phyloP scores from a whole-genome alignment of 108 stramenopile species.

The Bacterosira constricta region DNA sequence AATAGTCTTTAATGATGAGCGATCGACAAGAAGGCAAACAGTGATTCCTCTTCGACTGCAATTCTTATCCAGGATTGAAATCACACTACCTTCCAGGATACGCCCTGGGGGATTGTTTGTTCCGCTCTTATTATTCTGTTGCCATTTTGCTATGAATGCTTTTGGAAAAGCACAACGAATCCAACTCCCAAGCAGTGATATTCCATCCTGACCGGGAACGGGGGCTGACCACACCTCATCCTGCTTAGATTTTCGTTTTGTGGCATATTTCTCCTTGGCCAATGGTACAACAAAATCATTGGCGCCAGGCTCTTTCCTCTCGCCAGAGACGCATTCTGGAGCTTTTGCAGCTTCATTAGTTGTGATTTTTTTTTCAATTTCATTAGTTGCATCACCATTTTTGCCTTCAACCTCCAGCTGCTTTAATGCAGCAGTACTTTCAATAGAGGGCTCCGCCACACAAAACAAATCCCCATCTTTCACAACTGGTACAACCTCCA shows the following conservation, averaged over 20 bases:
- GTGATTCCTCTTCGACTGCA: constrained; percentile 7
- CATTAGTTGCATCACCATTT: neutral
- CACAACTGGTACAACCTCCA: constrained; percentile 9
- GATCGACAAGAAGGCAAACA: constrained; percentile 60
- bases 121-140: constrained; percentile 13
- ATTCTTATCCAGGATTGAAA: constrained; percentile 49
- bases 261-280: neutral
- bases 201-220: constrained; percentile 58
- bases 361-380: neutral
- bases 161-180: constrained; percentile 67
- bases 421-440: neutral
- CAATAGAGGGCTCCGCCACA: neutral
- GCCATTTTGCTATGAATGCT: constrained; percentile 17
- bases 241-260: constrained; percentile 16
- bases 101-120: constrained; percentile 18
- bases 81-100: constrained; percentile 65
- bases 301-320: neutral
- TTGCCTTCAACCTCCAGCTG: neutral
- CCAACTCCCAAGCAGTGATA: constrained; percentile 66
- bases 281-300: neutral
- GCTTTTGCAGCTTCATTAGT: neutral
- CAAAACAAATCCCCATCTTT: constrained; percentile 30
- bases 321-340: neutral
- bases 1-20: constrained; percentile 26
- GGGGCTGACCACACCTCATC: constrained; percentile 70